These are phyloP conservation scores for Bonia amplexicaulis DNA, from an alignment of 176 grass and related monocot genomes.

Conservation along the genomic window DNA sequence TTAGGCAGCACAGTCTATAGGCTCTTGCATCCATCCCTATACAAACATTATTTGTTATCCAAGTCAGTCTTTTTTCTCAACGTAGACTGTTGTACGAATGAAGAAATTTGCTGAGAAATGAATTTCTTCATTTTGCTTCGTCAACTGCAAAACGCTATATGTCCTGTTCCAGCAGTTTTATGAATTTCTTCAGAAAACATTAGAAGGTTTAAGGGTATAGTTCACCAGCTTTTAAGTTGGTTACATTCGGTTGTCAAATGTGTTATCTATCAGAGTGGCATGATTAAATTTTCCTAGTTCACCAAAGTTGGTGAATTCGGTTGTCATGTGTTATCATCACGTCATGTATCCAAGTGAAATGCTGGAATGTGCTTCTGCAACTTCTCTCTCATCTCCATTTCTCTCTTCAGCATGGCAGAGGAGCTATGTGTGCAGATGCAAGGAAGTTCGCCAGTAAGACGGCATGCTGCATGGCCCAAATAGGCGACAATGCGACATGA, in stretches of 20 bases:
- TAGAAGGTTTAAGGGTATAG: not conserved
- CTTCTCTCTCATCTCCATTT: no score
- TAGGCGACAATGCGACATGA: no score
- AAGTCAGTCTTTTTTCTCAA: not conserved
- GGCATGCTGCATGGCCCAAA: no score
- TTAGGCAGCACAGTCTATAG: conserved; percentile 71
- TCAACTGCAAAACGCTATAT: not conserved
- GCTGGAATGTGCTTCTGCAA: not conserved
- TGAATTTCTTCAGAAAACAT: not conserved
- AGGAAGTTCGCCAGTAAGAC: no score
- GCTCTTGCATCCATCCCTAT: conserved; percentile 95
- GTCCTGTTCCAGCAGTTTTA: not conserved
- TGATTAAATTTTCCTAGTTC: no score
- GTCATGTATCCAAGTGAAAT: not conserved
- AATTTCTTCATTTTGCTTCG: not conserved
- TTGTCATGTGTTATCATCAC: not conserved
- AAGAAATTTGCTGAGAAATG: conserved; percentile 4
- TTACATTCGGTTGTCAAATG: not conserved
- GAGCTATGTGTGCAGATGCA: no score
- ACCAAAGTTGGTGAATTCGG: no score
- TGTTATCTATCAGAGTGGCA: no score
- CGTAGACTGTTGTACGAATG: not conserved
- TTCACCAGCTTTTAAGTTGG: not conserved
- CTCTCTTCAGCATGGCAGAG: no score
- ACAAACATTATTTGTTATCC: not conserved